phyloP scores from a whole-genome alignment of 2,329 filamentous ascomycete species.

The Chalaropsis ovoidea region DNA sequence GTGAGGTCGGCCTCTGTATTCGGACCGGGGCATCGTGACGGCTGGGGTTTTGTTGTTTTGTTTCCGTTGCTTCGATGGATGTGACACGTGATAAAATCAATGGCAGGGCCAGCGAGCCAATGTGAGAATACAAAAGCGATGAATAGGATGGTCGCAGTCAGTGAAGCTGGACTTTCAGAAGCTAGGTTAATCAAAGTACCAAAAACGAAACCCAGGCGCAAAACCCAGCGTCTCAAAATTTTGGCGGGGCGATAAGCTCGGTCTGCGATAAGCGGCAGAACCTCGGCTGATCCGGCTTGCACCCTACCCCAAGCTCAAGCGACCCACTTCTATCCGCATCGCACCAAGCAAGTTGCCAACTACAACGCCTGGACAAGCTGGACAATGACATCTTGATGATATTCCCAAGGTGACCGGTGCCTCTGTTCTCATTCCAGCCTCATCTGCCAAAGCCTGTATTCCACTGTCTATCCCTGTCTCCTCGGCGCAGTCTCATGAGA shows the following conservation, averaged over 20 bases:
- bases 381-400: background rate
- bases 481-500: background rate
- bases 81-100: too few relatives aligned
- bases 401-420: background rate
- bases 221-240: conserved; percentile 23
- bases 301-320: background rate
- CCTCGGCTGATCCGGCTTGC: background rate
- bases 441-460: too few relatives aligned
- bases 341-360: background rate
- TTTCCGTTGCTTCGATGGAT: too few relatives aligned
- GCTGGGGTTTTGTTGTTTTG: background rate
- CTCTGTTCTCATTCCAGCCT: background rate
- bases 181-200: background rate
- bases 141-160: background rate
- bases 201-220: conserved; percentile 17
- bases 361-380: background rate
- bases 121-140: background rate
- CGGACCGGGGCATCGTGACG: background rate
- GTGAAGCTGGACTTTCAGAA: background rate
- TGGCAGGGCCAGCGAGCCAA: too few relatives aligned
- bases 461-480: background rate
- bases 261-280: conserved; percentile 21
- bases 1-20: background rate
- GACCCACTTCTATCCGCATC: conserved; percentile 10
- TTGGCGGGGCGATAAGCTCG: conserved; percentile 22